Base-by-base conservation (phyloP, 2,329 filamentous ascomycete genomes). In the Trichophaea hybrida region DNA sequence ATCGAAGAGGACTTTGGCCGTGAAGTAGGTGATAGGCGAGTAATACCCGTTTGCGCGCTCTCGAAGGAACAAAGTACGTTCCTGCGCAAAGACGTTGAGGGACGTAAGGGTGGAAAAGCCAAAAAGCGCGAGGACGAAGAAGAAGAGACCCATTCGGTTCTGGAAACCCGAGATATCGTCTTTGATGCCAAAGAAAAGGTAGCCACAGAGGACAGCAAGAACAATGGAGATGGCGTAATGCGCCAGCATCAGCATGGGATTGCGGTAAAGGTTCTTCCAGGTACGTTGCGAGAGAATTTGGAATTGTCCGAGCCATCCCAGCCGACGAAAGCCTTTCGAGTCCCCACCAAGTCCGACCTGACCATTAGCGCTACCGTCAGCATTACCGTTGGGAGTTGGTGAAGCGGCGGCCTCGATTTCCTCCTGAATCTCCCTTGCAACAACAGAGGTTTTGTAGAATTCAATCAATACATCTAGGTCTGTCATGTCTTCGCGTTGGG, bases 1-100 rank as follows among this genome's bases (percentile, higher is more conserved):
- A 70, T 98, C 93, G 71, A 98, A 97, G n/a, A 95, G 74, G n/a
- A 97, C 86, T 75, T 98, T 98, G 68, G 90, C 85, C 0, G 86
- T 78, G 71, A 97, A 98, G 74, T 98, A 98, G 0, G 91, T 94
- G 55, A 94, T 78, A 0, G 93, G 93, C 0, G 86, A 80, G 72
- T 98, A 98, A 74, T 98, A 98, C 1, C 93, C 91, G 71, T 98
- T 98, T 40, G 93, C 93, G 64, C 93, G 80, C 73, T 98, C 93
- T 53, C 93, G 82, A 8, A 94, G 84, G 71, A 98, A 98, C 40
- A 98, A 75, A 6, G 96, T 79, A 49, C 93, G 80, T 72, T 98
- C 93, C 0, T 87, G 81, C 0, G 89, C 89, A 72, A 98, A 98
- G 8, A 96, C 91, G 34, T 86, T 95, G 58, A 98, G 77, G 68